These are phyloP conservation scores for Metroxylon sagu DNA, from an alignment of 176 grass and related monocot genomes.

Conservation along the genomic window DNA sequence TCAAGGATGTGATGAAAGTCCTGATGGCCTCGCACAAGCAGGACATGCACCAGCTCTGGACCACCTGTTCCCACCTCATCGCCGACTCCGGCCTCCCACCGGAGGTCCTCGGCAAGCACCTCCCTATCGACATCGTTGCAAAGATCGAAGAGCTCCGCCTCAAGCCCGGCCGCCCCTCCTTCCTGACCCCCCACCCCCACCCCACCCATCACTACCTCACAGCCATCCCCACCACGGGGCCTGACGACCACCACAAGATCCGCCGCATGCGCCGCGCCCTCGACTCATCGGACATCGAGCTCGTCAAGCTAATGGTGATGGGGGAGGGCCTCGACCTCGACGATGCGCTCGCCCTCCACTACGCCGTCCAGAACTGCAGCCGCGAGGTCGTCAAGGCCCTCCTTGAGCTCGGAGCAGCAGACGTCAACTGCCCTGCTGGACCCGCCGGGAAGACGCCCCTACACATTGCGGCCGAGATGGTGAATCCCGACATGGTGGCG, in stretches of 20 bases:
- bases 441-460: slow-evolving; percentile 71
- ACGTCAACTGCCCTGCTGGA: slow-evolving; percentile 76
- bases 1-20: slow-evolving; percentile 97
- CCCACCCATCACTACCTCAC: slow-evolving; percentile 12
- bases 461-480: slow-evolving; percentile 87
- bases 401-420: slow-evolving; percentile 92
- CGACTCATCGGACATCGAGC: slow-evolving; percentile 93
- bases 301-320: slow-evolving; percentile 99
- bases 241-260: slow-evolving; percentile 68
- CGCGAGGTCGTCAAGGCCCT: slow-evolving; percentile 97
- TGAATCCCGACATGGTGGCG: slow-evolving; percentile 88
- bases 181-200: slow-evolving; percentile 43
- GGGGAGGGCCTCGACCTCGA: slow-evolving; percentile 95
- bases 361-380: slow-evolving; percentile 76
- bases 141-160: slow-evolving; percentile 44
- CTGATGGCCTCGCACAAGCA: slow-evolving; percentile 85
- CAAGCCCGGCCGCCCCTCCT: slow-evolving; percentile 36
- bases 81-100: slow-evolving; percentile 80
- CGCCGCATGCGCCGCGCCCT: slow-evolving; percentile 51
- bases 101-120: slow-evolving; percentile 90
- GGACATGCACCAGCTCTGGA: slow-evolving; percentile 68
- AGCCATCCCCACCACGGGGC: not conserved
- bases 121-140: slow-evolving; percentile 66
- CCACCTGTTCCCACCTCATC: slow-evolving; percentile 69
- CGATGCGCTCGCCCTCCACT: slow-evolving; percentile 87